Evolutionary conservation across 2,329 filamentous ascomycete genomes (phyloP).

Genomic region (Diaporthe vaccinii): DNA sequence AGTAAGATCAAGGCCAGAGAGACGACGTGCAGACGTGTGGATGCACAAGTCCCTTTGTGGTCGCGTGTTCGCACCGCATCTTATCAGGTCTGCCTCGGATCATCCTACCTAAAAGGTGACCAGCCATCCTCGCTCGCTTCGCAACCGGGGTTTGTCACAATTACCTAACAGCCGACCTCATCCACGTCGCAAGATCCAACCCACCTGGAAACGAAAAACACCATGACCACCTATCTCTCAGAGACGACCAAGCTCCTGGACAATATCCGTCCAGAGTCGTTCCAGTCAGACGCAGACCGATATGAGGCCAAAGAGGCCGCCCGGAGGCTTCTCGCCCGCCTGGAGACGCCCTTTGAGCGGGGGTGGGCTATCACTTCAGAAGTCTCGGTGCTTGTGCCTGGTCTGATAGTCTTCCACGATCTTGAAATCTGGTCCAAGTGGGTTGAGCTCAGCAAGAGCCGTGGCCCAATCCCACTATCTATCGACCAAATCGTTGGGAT

Average conservation of each 20-base stretch:
- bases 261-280: neutral
- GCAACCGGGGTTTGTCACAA: constrained; percentile 10
- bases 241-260: neutral
- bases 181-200: neutral
- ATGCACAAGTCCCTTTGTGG: neutral
- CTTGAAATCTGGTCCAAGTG: constrained; percentile 50
- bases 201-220: neutral
- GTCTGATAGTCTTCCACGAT: constrained; percentile 49
- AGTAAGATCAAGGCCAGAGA: neutral
- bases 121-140: neutral
- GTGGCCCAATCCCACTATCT: constrained; percentile 47
- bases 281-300: neutral
- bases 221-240: neutral
- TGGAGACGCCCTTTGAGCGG: constrained; percentile 51
- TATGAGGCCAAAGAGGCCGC: constrained; percentile 23
- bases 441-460: constrained; percentile 40
- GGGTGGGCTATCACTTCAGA: constrained; percentile 51
- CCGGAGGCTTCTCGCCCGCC: constrained; percentile 10
- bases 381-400: constrained; percentile 48
- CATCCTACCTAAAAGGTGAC: neutral
- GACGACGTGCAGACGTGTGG: neutral
- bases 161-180: constrained; percentile 11
- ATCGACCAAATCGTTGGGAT: constrained; percentile 48
- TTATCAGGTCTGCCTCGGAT: neutral
- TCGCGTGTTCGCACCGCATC: neutral